These are phyloP conservation scores for Penstemon davidsonii DNA, from an alignment of 257 asterid species.

Conservation along the genomic window DNA sequence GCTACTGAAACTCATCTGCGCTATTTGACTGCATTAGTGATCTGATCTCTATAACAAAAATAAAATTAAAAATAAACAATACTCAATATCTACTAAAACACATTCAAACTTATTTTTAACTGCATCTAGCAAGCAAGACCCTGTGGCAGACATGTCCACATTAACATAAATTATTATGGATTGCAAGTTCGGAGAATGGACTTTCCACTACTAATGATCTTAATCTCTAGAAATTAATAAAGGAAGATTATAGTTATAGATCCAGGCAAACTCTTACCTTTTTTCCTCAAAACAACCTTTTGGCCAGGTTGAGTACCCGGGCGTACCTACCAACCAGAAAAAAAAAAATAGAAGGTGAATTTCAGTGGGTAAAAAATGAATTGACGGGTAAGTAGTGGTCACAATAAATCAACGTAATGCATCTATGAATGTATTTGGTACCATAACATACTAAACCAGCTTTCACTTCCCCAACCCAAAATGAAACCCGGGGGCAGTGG, in stretches of 20 bases:
- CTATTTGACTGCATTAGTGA: neutral
- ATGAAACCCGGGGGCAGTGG: neutral
- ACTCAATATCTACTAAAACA: neutral
- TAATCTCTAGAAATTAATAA: neutral
- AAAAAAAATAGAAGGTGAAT: slow-evolving; percentile 6
- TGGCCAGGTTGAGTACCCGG: slow-evolving; percentile 98
- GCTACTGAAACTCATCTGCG: neutral
- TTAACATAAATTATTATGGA: neutral
- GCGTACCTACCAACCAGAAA: slow-evolving; percentile 58
- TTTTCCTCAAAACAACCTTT: slow-evolving; percentile 79
- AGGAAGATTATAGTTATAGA: neutral
- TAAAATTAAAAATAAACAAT: neutral
- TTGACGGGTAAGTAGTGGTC: neutral
- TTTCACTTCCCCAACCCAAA: neutral
- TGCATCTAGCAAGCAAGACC: slow-evolving; percentile 3
- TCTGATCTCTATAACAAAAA: neutral
- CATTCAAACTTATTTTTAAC: neutral
- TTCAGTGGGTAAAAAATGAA: neutral
- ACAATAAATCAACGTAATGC: neutral
- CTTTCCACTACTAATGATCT: neutral
- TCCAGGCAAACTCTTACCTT: slow-evolving; percentile 45
- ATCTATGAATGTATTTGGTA: neutral
- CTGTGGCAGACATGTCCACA: neutral
- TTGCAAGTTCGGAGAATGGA: neutral
- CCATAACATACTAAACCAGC: neutral